phyloP scores from a whole-genome alignment of 2,329 filamentous ascomycete species.

The Claviceps cyperi region DNA sequence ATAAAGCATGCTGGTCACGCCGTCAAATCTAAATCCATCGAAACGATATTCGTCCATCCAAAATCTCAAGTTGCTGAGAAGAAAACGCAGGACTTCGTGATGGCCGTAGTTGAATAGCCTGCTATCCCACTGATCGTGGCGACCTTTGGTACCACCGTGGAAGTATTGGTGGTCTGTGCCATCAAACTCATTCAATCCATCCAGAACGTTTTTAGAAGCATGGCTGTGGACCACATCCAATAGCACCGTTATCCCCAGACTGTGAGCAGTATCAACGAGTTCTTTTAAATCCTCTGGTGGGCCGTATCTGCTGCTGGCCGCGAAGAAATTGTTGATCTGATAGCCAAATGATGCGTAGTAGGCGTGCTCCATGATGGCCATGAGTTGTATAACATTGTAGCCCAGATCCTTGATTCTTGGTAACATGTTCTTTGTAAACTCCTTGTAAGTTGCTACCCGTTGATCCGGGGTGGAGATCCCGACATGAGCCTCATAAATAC shows the following conservation, averaged over 20 bases:
- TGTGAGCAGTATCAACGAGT: slow-evolving; percentile 86
- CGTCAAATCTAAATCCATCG: slow-evolving; percentile 95
- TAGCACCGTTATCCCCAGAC: slow-evolving; percentile 78
- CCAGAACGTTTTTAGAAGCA: slow-evolving; percentile 91
- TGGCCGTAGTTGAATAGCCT: slow-evolving; percentile 92
- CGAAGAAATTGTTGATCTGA: slow-evolving; percentile 98
- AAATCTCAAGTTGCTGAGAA: slow-evolving; percentile 88
- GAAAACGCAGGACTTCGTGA: slow-evolving; percentile 89
- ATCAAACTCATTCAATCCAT: slow-evolving; percentile 92
- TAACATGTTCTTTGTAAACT: slow-evolving; percentile 86
- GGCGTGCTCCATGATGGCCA: slow-evolving; percentile 98
- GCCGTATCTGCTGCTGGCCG: slow-evolving; percentile 89
- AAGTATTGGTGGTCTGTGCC: slow-evolving; percentile 93
- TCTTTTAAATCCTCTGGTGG: slow-evolving; percentile 91
- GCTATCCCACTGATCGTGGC: slow-evolving; percentile 91
- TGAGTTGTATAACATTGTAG: slow-evolving; percentile 95
- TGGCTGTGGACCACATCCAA: slow-evolving; percentile 96
- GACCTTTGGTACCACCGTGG: slow-evolving; percentile 70
- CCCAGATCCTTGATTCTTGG: slow-evolving; percentile 80
- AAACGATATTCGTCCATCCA: slow-evolving; percentile 99
- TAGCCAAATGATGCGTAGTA: slow-evolving; percentile 99
- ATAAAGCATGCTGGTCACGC: slow-evolving; percentile 98
- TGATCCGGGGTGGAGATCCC: slow-evolving; percentile 89
- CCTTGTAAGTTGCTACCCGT: slow-evolving; percentile 85
- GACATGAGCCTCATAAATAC: slow-evolving; percentile 97